phyloP scores from a whole-genome alignment of 352 stramenopile genomes.

The Globisporangium cylindrosporum region DNA sequence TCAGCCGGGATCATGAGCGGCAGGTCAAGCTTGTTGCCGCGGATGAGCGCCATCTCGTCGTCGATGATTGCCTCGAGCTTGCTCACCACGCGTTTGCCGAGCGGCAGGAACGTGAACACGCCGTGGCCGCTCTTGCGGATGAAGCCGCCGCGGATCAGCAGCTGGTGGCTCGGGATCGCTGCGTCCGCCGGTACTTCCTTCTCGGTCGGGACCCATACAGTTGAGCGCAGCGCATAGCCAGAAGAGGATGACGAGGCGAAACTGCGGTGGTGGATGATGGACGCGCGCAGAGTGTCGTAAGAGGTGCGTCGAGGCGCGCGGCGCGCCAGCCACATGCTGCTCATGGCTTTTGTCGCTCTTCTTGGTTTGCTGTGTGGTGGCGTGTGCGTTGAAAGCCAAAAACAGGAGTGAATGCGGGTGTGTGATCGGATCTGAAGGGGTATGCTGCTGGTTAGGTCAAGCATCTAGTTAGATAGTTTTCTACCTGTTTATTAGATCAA shows the following conservation, averaged over 20 bases:
- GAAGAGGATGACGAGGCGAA: neutral
- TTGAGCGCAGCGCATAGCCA: slow-evolving; percentile 34
- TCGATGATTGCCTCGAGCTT: slow-evolving; percentile 86
- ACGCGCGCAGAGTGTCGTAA: neutral
- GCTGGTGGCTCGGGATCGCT: slow-evolving; percentile 78
- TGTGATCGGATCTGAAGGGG: neutral
- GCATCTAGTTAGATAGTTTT: neutral
- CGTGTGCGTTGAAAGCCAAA: neutral
- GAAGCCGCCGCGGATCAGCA: slow-evolving; percentile 83
- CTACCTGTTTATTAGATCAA: neutral
- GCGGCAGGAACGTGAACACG: slow-evolving; percentile 75
- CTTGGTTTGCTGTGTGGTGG: too few relatives aligned
- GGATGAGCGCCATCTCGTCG: slow-evolving; percentile 70
- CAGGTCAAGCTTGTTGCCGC: slow-evolving; percentile 83
- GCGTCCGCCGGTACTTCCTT: slow-evolving; percentile 76
- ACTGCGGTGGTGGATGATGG: neutral
- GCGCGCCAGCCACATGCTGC: slow-evolving; percentile 9
- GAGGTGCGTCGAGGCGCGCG: neutral
- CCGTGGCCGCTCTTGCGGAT: slow-evolving; percentile 84
- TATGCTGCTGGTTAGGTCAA: neutral
- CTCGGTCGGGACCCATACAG: slow-evolving; percentile 73
- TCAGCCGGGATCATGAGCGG: slow-evolving; percentile 71
- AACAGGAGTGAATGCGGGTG: neutral
- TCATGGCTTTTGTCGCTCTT: slow-evolving; percentile 1
- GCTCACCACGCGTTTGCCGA: slow-evolving; percentile 66